Conservation (phyloP, 1,284 basidiomycete genomes). For the Mycosarcoma mackinlayi region DNA sequence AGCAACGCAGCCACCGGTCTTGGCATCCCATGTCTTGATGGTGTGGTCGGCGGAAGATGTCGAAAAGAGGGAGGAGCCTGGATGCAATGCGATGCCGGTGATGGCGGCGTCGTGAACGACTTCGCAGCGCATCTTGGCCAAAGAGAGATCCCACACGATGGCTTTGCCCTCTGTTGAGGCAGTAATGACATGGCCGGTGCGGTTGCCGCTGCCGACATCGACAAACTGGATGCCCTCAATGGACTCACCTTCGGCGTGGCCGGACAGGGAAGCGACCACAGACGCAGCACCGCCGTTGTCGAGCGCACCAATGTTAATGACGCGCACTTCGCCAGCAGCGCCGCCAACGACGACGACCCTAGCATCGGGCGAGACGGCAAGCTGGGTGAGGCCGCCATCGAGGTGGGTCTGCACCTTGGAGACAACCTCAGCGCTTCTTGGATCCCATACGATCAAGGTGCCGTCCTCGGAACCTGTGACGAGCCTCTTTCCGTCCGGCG, state of each 20-base stretch:
- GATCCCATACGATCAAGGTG: conserved; percentile 90
- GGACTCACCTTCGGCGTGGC: conserved; percentile 87
- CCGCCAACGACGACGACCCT: conserved; percentile 86
- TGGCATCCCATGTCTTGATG: conserved; percentile 90
- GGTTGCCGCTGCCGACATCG: conserved; percentile 77
- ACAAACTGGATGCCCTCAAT: conserved; percentile 90
- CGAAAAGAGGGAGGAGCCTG: conserved; percentile 83
- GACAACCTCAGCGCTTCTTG: conserved; percentile 79
- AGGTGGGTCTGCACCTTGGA: conserved; percentile 77
- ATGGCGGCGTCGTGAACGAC: conserved; percentile 49
- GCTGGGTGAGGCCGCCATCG: conserved; percentile 84
- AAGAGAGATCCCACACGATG: conserved; percentile 91
- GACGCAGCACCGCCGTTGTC: conserved; percentile 73
- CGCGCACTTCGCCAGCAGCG: conserved; percentile 81
- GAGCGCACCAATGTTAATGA: conserved; percentile 81
- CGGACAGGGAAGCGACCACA: conserved; percentile 81
- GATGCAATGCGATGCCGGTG: conserved; percentile 72
- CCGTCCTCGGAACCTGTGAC: conserved; percentile 88
- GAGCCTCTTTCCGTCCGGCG: conserved; percentile 81
- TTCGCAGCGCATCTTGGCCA: conserved; percentile 68
- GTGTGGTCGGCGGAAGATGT: conserved; percentile 78
- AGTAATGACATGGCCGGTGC: conserved; percentile 77
- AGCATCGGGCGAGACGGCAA: conserved; percentile 79
- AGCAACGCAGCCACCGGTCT: conserved; percentile 81
- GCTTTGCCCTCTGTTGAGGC: conserved; percentile 93